Evolutionary conservation across 2,329 filamentous ascomycete genomes (phyloP), one percentile per base, ranked within the genome.

Genomic region (Aspergillus terreus): DNA sequence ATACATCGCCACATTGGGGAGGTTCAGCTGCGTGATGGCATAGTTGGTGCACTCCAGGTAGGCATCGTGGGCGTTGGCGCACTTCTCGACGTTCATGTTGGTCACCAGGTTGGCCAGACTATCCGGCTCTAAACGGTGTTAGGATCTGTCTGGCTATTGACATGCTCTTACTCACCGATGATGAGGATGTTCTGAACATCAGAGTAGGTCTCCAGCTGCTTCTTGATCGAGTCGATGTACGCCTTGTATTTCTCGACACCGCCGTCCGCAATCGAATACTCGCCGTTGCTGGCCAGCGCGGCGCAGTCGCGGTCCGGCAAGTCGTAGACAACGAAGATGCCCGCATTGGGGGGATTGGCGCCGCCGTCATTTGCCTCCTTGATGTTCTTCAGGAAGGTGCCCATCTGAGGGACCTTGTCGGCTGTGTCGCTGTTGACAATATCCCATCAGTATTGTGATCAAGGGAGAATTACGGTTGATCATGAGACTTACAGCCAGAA

Each of bases 231-330:
- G 69, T 81, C 77, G 53, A 82, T 79, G 58, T 81, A 82, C 19
- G 73, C 69, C 63, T 79, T 77, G 69, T 82, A 82, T 30, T 78
- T 75, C 35, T 70, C 73, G 30, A 74, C 68, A 17, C 78, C 72
- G 46, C 78, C 67, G 50, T 84, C 68, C 52, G 78, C 80, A 51
- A 84, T 79, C 17, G 74, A 70, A 43, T 82, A 78, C 66, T 85
- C 82, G 53, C 83, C 82, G 62, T 85, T 85, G 56, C 82, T 85
- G 12, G 82, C 82, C 59, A 81, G 72, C 46, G 83, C 83, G 12
- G 82, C 78, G 62, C 83, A 85, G 63, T 85, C 83, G 64, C 82
- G 79, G 59, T 84, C 82, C 42, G 83, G 83, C 11, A 85, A 70
- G 63, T 85, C 79, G 66, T 85, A 85, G 49, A 85, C 79, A 49